Base-by-base conservation (phyloP, 441 rosid species). In the Euphorbia corollata region DNA sequence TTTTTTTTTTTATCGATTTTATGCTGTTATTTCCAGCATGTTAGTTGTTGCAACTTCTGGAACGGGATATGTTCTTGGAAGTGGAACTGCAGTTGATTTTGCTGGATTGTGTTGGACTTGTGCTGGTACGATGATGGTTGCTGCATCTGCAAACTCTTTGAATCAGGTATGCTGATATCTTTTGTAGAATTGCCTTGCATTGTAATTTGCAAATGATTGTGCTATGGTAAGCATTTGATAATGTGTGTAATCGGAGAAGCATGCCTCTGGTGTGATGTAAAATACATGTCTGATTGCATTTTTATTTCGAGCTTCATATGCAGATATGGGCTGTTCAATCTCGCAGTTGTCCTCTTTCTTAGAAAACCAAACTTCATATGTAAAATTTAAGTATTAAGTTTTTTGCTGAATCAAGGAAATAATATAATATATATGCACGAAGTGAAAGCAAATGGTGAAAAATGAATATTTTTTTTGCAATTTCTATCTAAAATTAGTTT, bases 21-120 rank as follows among this genome's bases (percentile, higher is more conserved):
- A 12, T 23, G 23, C 48, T 0, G 19, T 59, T 19, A 1, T 64
- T 51, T 71, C 50, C 71, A 91, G 99, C 69, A 77, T 91, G 92
- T 82, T 94, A 45, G 99, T 94, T 62, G 96, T 91, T 68, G 96
- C 97, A 38, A 94, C 97, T 54, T 91, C 99, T 59, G 99, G 99
- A 10, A 91, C 97, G 59, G 96, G 99, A 16, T 94, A 77, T 79
- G 82, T 91, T 43, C 81, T 94, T 30, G 99, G 96, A 48, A 81
- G 96, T 55, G 90, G 92, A 53, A 78, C 65, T 70, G 81, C 75
- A 38, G 77, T 92, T 24, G 89, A 86, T 78, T 71, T 88, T 24
- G 81, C 80, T 0, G 97, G 96, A 5, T 92, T 94, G 69, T 87
- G 90, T 78, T 87, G 80, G 76, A 94, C 99, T 0, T 94, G 99